These are phyloP conservation scores for Erucastrum elatum DNA, from an alignment of 345 rosid species.

Conservation along the genomic window DNA sequence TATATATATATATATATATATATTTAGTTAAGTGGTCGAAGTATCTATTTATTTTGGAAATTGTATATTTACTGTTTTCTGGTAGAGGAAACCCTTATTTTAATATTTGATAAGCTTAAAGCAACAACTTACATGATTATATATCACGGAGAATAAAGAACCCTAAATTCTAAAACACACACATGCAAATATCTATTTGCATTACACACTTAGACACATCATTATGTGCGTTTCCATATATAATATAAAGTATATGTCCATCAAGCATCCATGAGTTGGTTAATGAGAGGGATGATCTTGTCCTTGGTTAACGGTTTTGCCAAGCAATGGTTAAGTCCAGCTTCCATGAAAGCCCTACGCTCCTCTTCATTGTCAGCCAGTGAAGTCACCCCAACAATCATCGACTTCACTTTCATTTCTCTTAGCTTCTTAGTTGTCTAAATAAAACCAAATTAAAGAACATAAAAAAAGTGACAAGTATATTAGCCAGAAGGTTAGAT, in stretches of 20 bases:
- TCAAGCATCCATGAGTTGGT: slow-evolving; percentile 30
- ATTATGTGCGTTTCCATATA: background rate
- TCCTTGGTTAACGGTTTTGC: slow-evolving; percentile 36
- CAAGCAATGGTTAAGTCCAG: slow-evolving; percentile 39
- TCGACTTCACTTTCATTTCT: slow-evolving; percentile 40
- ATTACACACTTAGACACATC: slow-evolving; percentile 2
- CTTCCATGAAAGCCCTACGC: slow-evolving; percentile 37
- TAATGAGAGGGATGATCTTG: slow-evolving; percentile 29
- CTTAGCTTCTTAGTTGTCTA: slow-evolving; percentile 42
- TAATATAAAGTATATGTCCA: background rate
- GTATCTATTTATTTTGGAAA: background rate
- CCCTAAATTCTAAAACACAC: background rate
- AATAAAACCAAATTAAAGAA: background rate
- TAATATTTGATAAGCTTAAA: background rate
- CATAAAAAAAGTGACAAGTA: background rate
- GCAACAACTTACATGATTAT: slow-evolving; percentile 10
- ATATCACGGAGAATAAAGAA: background rate
- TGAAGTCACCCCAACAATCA: slow-evolving; percentile 40
- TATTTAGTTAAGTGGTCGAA: background rate
- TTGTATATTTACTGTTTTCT: background rate
- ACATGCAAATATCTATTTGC: background rate
- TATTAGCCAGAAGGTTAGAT: background rate
- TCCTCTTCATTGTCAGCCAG: slow-evolving; percentile 31
- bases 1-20: background rate
- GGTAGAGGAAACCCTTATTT: background rate